Base-by-base conservation (phyloP, 176 grass and related monocot species). In the Melocanna baccifera region DNA sequence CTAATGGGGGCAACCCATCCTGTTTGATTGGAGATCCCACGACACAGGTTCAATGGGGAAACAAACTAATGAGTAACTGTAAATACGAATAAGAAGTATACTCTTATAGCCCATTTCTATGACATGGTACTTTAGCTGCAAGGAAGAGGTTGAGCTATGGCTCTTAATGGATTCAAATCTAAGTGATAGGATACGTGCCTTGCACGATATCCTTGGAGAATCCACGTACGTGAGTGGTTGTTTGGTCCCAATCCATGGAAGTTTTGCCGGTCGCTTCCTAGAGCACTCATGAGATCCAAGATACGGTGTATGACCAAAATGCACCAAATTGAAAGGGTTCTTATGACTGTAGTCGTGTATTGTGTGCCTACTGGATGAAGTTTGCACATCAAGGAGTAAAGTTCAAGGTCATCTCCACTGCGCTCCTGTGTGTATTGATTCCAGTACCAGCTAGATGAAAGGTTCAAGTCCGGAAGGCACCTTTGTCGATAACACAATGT, bases 21-120 rank as follows among this genome's bases (percentile, higher is more conserved):
- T 80, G 6, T 47, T 42, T 79, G 76, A 79, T 61, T 26, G 51
- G 32, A 57, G 53, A 79, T 63, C 15, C 76, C 76, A 42, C 63
- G 30, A 63, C 19, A 46, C 9, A 29, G 36, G 51, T 66, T 80
- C 57, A 80, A 66, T 66, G 77, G 58, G 47, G 66, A 12, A 80
- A 66, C 77, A 80, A 80, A 13, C 32, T 43, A 9, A 79, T 79
- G 4, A 28, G 20, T 79, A 32, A 22, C 19, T 3, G 16, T 7
- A 37, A 22, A 32, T 67, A 67, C 16, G 39, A 9, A 67, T 39
- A 19, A 67, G 19, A 12, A 62, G 10, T 62, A 19, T 1, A 62
- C 43, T 45, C 43, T 26, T 62, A 13, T 28, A 20, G 7, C 64
- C 32, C 32, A 37, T 36, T 34, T 9, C 18, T 20, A 9, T 37